phyloP scores from a whole-genome alignment of 2,329 filamentous ascomycete genomes.

The Monilinia aucupariae region DNA sequence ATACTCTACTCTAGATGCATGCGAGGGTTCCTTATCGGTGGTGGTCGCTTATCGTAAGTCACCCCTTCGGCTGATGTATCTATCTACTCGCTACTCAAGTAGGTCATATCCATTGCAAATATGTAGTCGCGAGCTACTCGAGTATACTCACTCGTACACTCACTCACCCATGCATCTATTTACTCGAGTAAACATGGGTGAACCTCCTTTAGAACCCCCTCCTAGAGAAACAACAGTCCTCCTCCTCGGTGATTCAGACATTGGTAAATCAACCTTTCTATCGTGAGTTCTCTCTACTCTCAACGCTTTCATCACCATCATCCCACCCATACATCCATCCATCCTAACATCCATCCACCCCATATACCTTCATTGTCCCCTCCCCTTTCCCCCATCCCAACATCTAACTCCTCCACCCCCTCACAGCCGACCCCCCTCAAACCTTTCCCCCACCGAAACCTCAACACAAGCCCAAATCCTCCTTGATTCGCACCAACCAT shows the following conservation, averaged over 20 bases:
- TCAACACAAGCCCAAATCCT: conserved; percentile 38
- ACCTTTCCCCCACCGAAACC: conserved; percentile 35
- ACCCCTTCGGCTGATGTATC: too few species aligned
- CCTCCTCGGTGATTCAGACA: conserved; percentile 53
- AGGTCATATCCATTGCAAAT: too few species aligned
- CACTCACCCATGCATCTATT: not conserved
- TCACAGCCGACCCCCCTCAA: conserved; percentile 32
- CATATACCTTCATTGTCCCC: too few species aligned
- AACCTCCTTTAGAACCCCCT: conserved; percentile 27
- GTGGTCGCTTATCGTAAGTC: conserved; percentile 12
- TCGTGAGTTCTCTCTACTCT: conserved; percentile 44
- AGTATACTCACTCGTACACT: too few species aligned
- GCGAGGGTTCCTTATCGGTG: conserved; percentile 15
- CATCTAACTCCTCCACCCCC: conserved; percentile 34
- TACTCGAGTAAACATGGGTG: conserved; percentile 24
- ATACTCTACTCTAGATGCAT: not conserved
- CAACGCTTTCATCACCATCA: conserved; percentile 1
- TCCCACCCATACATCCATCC: not conserved
- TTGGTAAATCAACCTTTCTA: conserved; percentile 57
- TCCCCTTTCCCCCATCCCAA: not conserved
- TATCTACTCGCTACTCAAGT: too few species aligned
- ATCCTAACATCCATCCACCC: not conserved
- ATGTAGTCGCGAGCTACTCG: too few species aligned
- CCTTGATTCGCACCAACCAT: conserved; percentile 55
- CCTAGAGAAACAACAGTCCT: conserved; percentile 47